Evolutionary conservation across 495 filamentous ascomycete species (phyloP), one percentile per base, ranked within the genome.

Genomic region (Daldinia vernicosa): DNA sequence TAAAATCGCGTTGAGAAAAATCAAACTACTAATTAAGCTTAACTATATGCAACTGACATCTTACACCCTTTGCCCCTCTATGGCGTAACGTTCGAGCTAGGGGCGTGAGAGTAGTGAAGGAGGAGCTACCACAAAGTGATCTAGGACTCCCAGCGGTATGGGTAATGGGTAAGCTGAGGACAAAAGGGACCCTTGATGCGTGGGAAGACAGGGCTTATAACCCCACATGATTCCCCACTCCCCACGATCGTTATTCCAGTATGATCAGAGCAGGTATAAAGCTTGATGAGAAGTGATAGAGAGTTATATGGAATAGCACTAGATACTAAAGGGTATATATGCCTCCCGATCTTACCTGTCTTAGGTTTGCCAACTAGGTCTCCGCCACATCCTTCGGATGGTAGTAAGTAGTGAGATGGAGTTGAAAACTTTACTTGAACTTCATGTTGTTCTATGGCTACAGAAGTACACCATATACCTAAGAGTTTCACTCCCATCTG

Each of bases 301-400:
- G n/a, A n/a, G 2, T 19, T n/a, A 30, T 11, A 52, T 40, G 27
- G 22, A 39, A 64, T 62, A 71, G 69, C 57, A 71, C 51, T 59
- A 63, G 53, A 35, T 43, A 7, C 51, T 9, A 45, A 45, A 37
- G 33, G 22, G 22, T 67, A 71, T 71, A 67, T 67, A 67, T 71
- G 63, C 59, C 35, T 51, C 33, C 19, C 8, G 45, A 67, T 71
- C 59, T 35, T 53, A 64, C 63, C 24, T 37, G 14, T 60, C 39
- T 67, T 59, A 63, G 59, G 4, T 24, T 47, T 60, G 54, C 6
- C 30, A 54, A 47, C 69, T 67, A 64, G 64, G 64, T 67, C 50
- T 72, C 69, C 69, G 69, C 15, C 19, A 24, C 33, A n/a, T 32
- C 15, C 12, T 63, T 71, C 53, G 50, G 69, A 45, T 14, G 39